Conservation (phyloP, 139 green algal species). For the Desmodesmus armatus region DNA sequence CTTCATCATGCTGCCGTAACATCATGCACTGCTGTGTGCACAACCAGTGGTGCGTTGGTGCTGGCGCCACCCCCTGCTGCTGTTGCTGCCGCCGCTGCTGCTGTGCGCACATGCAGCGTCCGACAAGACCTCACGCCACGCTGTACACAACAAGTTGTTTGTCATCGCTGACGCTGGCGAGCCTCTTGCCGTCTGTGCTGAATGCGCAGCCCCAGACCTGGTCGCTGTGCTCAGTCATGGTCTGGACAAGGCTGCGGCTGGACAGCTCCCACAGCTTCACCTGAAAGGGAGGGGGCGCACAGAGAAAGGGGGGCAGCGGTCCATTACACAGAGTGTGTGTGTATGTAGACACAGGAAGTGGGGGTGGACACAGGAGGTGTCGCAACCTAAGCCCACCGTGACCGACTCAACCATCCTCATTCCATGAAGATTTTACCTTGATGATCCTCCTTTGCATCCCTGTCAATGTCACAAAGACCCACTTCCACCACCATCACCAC, state of each 20-base stretch:
- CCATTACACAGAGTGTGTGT: too few species aligned
- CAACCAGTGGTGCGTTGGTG: background rate
- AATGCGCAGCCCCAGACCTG: constrained; percentile 87
- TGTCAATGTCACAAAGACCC: too few species aligned
- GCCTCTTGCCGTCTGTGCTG: constrained; percentile 60
- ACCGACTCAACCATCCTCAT: too few species aligned
- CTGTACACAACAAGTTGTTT: constrained; percentile 68
- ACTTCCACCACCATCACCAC: too few species aligned
- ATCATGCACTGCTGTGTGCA: background rate
- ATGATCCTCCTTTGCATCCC: too few species aligned
- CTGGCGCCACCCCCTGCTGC: too few species aligned
- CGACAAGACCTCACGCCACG: constrained; percentile 42
- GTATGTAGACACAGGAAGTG: too few species aligned
- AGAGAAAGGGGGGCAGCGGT: too few species aligned
- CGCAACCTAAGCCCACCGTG: too few species aligned
- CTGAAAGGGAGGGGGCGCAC: background rate
- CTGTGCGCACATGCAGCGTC: background rate
- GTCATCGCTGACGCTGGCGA: constrained; percentile 80
- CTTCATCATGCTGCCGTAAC: background rate
- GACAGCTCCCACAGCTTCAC: constrained; percentile 92
- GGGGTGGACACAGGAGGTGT: too few species aligned
- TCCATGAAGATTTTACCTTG: too few species aligned
- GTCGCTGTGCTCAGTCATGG: constrained; percentile 78
- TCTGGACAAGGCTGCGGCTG: constrained; percentile 79
- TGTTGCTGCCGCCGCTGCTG: too few species aligned